These are phyloP conservation scores for Penicillium cataractarum DNA, from an alignment of 495 filamentous ascomycete species.

Conservation along the genomic window DNA sequence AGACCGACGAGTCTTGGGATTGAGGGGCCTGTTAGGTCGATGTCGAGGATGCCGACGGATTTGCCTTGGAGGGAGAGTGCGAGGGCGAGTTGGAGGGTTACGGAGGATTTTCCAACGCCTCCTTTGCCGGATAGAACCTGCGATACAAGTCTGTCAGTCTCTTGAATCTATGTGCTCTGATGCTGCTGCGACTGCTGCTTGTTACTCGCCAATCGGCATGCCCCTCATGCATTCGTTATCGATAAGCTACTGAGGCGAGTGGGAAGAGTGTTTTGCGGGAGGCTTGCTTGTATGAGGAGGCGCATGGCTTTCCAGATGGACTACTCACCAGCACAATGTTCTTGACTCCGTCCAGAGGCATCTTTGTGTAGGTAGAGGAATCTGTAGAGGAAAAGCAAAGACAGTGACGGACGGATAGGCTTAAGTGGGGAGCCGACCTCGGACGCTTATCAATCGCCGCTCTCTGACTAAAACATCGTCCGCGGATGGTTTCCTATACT, in stretches of 20 bases:
- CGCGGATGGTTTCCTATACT: constrained; percentile 6
- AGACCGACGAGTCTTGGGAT: constrained; percentile 93
- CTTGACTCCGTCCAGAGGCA: constrained; percentile 56
- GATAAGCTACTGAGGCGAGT: constrained; percentile 41
- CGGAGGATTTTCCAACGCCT: constrained; percentile 95
- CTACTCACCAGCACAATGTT: constrained; percentile 54
- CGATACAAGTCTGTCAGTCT: constrained; percentile 8
- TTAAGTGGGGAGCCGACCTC: constrained; percentile 37
- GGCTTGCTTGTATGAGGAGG: constrained; percentile 1
- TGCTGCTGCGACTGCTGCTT: neutral
- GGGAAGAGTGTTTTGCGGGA: constrained; percentile 18
- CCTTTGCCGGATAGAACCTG: constrained; percentile 93
- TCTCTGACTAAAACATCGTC: constrained; percentile 23
- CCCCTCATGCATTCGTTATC: constrained; percentile 38
- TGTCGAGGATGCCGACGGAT: constrained; percentile 91
- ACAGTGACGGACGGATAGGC: constrained; percentile 10
- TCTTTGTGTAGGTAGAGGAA: constrained; percentile 21
- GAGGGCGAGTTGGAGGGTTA: constrained; percentile 92
- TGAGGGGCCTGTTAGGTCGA: constrained; percentile 94
- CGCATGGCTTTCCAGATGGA: neutral
- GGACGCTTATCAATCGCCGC: constrained; percentile 50
- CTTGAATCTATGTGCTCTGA: neutral
- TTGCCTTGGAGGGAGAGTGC: constrained; percentile 81
- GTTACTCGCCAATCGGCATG: neutral
- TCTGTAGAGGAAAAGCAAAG: constrained; percentile 6